phyloP scores from a whole-genome alignment of 495 filamentous ascomycete species.

The Astrocystis sublimbata region DNA sequence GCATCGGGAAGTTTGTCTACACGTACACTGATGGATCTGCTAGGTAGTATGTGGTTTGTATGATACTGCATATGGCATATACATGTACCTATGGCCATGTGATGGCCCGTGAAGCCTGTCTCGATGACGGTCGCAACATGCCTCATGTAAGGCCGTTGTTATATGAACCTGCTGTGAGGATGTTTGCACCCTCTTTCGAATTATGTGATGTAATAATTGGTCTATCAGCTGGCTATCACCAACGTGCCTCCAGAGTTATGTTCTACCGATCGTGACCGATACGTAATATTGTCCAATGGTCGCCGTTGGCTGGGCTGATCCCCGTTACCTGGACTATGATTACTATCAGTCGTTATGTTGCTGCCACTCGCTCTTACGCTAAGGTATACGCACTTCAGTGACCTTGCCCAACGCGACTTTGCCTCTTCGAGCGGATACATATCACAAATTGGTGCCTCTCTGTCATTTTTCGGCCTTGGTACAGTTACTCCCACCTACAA shows the following conservation, averaged over 20 bases:
- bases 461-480: neutral
- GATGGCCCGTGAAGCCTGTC: slow-evolving; percentile 2
- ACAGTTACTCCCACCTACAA: neutral
- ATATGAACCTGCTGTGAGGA: neutral
- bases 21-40: slow-evolving; percentile 4
- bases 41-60: slow-evolving; percentile 1
- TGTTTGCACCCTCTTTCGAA: neutral
- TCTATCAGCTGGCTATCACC: too few species aligned
- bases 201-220: neutral
- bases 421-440: slow-evolving; percentile 5
- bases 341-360: neutral
- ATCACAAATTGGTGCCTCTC: neutral
- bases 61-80: slow-evolving; percentile 22
- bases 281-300: neutral
- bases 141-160: neutral
- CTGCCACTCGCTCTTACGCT: neutral
- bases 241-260: too few species aligned
- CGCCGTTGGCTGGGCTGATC: slow-evolving; percentile 3
- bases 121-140: neutral
- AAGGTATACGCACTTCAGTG: slow-evolving; percentile 17
- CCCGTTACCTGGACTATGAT: slow-evolving; percentile 17
- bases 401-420: slow-evolving; percentile 17
- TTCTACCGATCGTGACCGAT: neutral
- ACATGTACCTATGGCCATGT: slow-evolving; percentile 16
- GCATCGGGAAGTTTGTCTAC: neutral